Evolutionary conservation across 2,329 filamentous ascomycete genomes (phyloP), one percentile per base, ranked within the genome.

Genomic region (Penicillium expansum): DNA sequence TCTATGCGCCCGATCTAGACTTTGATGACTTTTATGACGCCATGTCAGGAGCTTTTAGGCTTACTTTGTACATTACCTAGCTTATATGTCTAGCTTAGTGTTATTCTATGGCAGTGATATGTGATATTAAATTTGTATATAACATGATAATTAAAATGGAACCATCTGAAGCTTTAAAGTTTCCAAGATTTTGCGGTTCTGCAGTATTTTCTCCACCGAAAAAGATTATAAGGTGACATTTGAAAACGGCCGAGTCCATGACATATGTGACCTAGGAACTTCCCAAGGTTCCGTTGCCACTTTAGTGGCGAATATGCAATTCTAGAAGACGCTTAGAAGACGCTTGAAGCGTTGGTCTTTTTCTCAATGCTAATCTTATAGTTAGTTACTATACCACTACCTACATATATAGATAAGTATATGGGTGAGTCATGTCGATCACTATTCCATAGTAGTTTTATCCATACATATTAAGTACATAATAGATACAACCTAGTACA

Each of bases 281-380:
- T 27, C 16, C 43, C n/a, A 44, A n/a, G 29, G n/a, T 47, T 29
- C 43, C 48, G 41, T 43, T 43, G 54, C 48, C 54, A 52, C 54
- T 22, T 20, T 2, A n/a, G 48, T 52, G 48, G 48, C 48, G 37
- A 56, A 51, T 6, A 32, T 52, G 29, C 37, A 44, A 52, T 74
- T 74, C 71, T 74, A 72, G 71, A 74, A 74, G 64, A 66, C 66
- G 56, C 60, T 60, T 73, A 65, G 71, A 74, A 74, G 35, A 27
- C 16, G 10, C 39, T 18, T 44, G 20, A 67, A 71, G 65, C 61
- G 69, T 70, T 48, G 39, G 39, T 37, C 4, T 35, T 54, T 27
- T 49, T 22, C 29, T 33, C n/a, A 16, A 51, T 49, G 24, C n/a
- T n/a, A n/a, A n/a, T 48, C 41, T 16, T 32, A 44, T 33, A 18